Evolutionary conservation across 2,329 filamentous ascomycete species (phyloP), one percentile per base, ranked within the genome.

Genomic region (Rutstroemia sp.): DNA sequence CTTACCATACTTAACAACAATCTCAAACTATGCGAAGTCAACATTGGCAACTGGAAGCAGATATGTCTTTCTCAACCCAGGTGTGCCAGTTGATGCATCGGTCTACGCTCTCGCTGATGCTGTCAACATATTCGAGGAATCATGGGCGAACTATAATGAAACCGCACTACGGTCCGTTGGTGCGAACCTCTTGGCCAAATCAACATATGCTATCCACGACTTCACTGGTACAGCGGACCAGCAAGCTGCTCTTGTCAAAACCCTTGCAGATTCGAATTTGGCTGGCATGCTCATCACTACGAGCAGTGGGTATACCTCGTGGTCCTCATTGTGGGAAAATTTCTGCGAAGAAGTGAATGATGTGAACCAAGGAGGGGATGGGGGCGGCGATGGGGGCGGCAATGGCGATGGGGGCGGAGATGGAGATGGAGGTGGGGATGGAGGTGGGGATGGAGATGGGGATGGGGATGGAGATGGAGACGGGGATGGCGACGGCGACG

Each of bases 31-130:
- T 42, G 61, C 61, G 19, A 63, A 56, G 38, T 44, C 54, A 21
- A 30, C 58, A 23, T 52, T 65, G 3, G 58, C 59, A 1, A 54
- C 61, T 19, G 61, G 59, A 7, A 58, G 52, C 34, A 44, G 59
- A 18, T 52, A 58, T 18, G 57, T 65, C 16, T 57, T 52, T 5
- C 60, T 61, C 16, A 65, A 65, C 39, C 63, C 61, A 12, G 63
- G 62, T 2, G 59, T 62, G 2, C 41, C 49, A 4, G 62, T 65
- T 14, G 61, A 61, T 52, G 51, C 54, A 1, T 49, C 54, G 4
- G 64, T 58, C 50, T 65, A 63, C 55, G 51, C 57, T 14, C 47
- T 65, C 8, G 61, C 63, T 21, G 62, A 65, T 48, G 53, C 54
- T 18, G 58, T 65, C 44, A 62, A 61, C 19, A 50, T 65, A 19